Base-by-base conservation (phyloP, 768 basidiomycete genomes). In the Phanerochaete carnosa region DNA sequence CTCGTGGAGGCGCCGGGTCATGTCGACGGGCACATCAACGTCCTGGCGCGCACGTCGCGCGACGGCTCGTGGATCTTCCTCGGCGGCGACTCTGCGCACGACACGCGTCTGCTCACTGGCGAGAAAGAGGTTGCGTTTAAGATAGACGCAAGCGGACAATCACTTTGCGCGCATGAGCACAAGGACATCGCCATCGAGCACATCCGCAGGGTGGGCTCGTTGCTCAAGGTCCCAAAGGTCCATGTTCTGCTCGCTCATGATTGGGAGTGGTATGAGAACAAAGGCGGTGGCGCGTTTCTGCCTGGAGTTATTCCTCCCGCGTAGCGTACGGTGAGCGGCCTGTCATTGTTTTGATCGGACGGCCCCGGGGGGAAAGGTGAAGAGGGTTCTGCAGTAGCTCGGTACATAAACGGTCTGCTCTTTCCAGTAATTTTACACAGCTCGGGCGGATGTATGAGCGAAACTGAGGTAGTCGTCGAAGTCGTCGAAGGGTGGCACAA, bases 1-100 rank as follows among this genome's bases (percentile, higher is more conserved):
- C 75, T 87, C 62, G 66, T 87, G 59, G 81, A 87, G 63, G 78
- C 84, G 1, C 77, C 84, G 1, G 85, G 86, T 0, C 85, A 87
- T 66, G 66, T 83, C 32, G 69, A 72, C 0, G 86, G 86, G 0
- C 85, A 87, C 57, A 62, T 86, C 60, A 84, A 81, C 61, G 61
- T 81, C 35, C 77, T 85, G 9, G 82, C 75, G 4, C 82, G 85
- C 51, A 85, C 82, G 3, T 83, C 82, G 16, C 51, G 76, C 3
- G 76, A 79, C 23, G 83, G 84, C 11, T 76, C 71, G 0, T 87
- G 85, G 85, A 73, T 86, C 16, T 81, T 77, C 62, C 74, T 86
- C 13, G 83, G 73, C 1, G 83, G 80, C 0, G 84, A 86, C 65
- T 79, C 79, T 60, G 84, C 81, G 4, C 85, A 86, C 64, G 80